Evolutionary conservation across 176 grass and related monocot genomes (phyloP).

Genomic region (Musa itinerans): DNA sequence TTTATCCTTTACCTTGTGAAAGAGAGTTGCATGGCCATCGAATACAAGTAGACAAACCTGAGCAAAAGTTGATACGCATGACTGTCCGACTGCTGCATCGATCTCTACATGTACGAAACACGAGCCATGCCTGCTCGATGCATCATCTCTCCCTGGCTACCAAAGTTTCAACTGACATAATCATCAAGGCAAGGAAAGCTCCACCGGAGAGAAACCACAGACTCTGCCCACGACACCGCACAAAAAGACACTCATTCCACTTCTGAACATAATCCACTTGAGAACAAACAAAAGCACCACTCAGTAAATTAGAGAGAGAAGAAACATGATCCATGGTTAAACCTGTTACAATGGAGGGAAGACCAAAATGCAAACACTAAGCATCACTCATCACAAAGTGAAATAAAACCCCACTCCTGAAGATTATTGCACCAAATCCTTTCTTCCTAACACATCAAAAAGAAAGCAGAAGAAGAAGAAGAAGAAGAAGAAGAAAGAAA

Average conservation of each 20-base stretch:
- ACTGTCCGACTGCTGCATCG: not conserved
- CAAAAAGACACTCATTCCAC: not conserved
- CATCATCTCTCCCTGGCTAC: too few species aligned
- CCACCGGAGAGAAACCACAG: not conserved
- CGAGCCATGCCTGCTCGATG: not conserved
- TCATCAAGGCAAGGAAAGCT: not conserved
- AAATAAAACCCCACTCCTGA: too few species aligned
- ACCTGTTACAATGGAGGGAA: too few species aligned
- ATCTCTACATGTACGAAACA: not conserved
- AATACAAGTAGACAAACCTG: not conserved
- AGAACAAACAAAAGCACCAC: not conserved
- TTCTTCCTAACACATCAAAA: too few species aligned
- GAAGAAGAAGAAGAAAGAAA: too few species aligned
- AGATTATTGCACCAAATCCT: not conserved
- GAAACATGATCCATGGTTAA: not conserved
- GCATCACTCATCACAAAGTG: too few species aligned
- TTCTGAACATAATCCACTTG: not conserved
- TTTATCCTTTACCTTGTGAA: not conserved
- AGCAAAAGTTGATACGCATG: not conserved
- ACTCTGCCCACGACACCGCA: not conserved
- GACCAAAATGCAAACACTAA: too few species aligned
- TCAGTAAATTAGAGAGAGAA: not conserved
- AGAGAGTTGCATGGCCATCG: not conserved
- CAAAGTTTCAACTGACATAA: not conserved
- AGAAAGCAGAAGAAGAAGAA: too few species aligned